Evolutionary conservation across 352 stramenopile genomes (phyloP), one percentile per base, ranked within the genome.

Genomic region (Thraustochytrium striatum): DNA sequence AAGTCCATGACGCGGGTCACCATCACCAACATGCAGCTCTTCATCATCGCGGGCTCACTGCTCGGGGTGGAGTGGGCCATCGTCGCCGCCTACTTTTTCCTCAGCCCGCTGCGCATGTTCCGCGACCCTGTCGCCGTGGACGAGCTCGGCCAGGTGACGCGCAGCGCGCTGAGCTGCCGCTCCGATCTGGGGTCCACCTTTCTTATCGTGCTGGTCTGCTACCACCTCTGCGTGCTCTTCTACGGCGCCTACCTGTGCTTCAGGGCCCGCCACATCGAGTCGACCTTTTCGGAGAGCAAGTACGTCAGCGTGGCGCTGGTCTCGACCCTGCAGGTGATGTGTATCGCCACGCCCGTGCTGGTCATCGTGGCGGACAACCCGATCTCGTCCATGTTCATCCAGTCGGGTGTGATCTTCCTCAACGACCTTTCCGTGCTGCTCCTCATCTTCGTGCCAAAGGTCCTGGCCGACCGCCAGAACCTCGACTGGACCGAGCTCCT

Each of bases 1-100:
- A 70, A 72, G 39, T 30, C 8, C 7, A 62, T 75, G 65, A 75
- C 19, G 65, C 16, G 39, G 1, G 32, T 75, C 21, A 30, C 30
- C 44, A 61, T 75, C 65, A 62, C 65, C 32, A 75, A 75, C 11
- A n/a, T n/a, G n/a, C n/a, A n/a, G n/a, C n/a, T n/a, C n/a, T n/a
- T n/a, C n/a, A n/a, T n/a, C n/a, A 68, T 50, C 52, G 39, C 68
- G 8, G 8, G 25, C 13, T 16, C 13, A 13, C 47, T 57, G 0
- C 39, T 73, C 21, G 7, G 13, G 44, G 35, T 73, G 13, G 62
- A 73, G 39, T 13, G 25, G 19, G 36, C 33, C 39, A 32, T 73
- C 44, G 28, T 73, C 44, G 25, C 44, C 38, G 33, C 44, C 2
- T 73, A 36, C 32, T 36, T 28, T 1, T 19, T 73, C 28, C 13